Evolutionary conservation across 768 basidiomycete species (phyloP).

Genomic region (Termitomyces sp.): DNA sequence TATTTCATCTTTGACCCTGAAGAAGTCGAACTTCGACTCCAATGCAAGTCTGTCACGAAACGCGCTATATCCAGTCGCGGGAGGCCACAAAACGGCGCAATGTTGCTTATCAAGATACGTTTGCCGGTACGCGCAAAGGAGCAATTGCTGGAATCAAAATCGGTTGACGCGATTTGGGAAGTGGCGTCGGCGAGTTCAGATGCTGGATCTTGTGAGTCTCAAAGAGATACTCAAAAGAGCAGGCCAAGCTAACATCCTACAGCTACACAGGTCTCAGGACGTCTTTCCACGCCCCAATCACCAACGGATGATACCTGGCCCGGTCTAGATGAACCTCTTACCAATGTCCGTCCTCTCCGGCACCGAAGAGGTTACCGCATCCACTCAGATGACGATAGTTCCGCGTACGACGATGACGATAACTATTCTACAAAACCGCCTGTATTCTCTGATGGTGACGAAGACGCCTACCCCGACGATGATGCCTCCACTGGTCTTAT

Average conservation of each 20-base stretch:
- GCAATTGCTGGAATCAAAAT: not conserved
- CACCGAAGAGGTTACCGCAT: constrained; percentile 36
- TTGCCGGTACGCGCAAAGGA: constrained; percentile 12
- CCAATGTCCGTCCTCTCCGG: too few species aligned
- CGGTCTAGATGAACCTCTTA: not conserved
- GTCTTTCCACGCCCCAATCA: constrained; percentile 11
- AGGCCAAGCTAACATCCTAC: not conserved
- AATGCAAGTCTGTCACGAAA: constrained; percentile 30
- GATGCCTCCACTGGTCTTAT: not conserved
- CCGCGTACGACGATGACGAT: constrained; percentile 18
- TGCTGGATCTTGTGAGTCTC: constrained; percentile 9
- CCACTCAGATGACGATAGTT: constrained; percentile 35
- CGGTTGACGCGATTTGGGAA: not conserved
- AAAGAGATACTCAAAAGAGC: too few species aligned
- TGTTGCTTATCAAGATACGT: constrained; percentile 20
- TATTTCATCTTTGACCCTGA: constrained; percentile 10
- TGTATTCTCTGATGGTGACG: constrained; percentile 17
- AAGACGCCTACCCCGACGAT: constrained; percentile 1
- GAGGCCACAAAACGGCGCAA: constrained; percentile 35
- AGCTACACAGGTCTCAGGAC: constrained; percentile 11
- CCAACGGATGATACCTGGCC: constrained; percentile 9
- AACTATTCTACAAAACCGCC: constrained; percentile 18
- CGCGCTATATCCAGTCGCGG: constrained; percentile 27
- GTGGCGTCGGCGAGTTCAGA: constrained; percentile 5
- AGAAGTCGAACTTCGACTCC: constrained; percentile 41